Conservation (phyloP, 768 basidiomycete species). For the Termitomyces eurrhizus region DNA sequence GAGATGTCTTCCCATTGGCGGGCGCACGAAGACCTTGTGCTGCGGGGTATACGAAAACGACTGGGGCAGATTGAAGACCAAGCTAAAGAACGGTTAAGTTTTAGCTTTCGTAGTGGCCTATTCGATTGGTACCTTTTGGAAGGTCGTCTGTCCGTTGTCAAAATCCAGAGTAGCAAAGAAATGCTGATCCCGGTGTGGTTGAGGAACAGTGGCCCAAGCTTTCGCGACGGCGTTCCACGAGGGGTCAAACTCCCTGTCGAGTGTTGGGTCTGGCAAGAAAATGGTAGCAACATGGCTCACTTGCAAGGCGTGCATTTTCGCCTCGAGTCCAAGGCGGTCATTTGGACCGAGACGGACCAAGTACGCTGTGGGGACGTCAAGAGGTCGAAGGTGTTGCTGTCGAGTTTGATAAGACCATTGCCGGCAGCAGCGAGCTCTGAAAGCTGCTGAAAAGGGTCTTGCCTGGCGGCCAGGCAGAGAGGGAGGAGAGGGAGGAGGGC, state of each 20-base stretch:
- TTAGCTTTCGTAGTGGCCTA: background rate
- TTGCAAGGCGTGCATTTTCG: conserved; percentile 91
- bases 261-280: conserved; percentile 3
- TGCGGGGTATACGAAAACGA: conserved; percentile 74
- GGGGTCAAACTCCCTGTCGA: conserved; percentile 76
- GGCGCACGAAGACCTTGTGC: conserved; percentile 64
- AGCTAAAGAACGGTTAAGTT: conserved; percentile 46
- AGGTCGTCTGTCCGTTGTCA: conserved; percentile 67
- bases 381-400: conserved; percentile 72
- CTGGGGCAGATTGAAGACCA: conserved; percentile 78
- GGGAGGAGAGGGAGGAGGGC: conserved; percentile 25
- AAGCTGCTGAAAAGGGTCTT: conserved; percentile 51
- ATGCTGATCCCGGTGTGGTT: conserved; percentile 67
- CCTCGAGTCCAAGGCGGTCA: conserved; percentile 81
- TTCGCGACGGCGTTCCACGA: conserved; percentile 77
- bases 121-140: conserved; percentile 60
- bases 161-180: conserved; percentile 95
- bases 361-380: conserved; percentile 71
- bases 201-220: conserved; percentile 68
- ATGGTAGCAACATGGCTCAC: conserved; percentile 41
- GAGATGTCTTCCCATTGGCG: conserved; percentile 49
- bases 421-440: conserved; percentile 62
- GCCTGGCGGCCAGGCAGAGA: conserved; percentile 28
- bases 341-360: conserved; percentile 84
- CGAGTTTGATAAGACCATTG: conserved; percentile 80